Evolutionary conservation across 352 stramenopile genomes (phyloP), one percentile per base, ranked within the genome.

Genomic region (Blastocystis sp.): DNA sequence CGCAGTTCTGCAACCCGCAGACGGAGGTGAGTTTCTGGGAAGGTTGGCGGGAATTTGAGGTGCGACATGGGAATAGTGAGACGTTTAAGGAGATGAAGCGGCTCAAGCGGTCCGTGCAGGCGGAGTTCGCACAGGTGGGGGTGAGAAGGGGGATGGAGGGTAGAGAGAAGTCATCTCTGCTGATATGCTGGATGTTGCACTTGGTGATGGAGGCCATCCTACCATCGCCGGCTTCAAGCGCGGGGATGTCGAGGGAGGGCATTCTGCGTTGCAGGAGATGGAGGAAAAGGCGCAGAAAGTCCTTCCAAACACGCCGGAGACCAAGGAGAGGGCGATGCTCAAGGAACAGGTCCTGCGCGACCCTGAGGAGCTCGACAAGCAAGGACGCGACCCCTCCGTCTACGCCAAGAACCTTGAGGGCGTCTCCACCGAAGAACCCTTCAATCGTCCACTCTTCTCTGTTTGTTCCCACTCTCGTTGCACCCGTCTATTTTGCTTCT

Each of bases 11-110:
- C 51, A 95, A 98, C 88, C 96, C 96, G 1, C 90, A 94, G n/a
- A 90, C 91, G 34, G 90, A 97, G 84, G 91, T 95, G 1, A 91
- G 92, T 36, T 99, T 98, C 87, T 99, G 96, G 96, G 92, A 92
- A 40, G 87, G 92, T 14, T 99, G 96, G 96, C 90, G 95, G 87
- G 93, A 96, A 18, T 97, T 97, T 84, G 94, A 97, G 76, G 88
- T 90, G 44, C 51, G 29, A 4, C 81, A 98, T 87, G 97, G 97
- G 18, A 97, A 96, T 78, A 95, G 98, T 88, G 95, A 99, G 75
- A 98, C 95, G 16, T 99, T 98, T 89, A 88, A 96, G 24, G 96
- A 99, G 87, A 99, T 99, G 96, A 89, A 99, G 27, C 92, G 96
- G 11, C 93, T 98, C 67, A 98, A 99, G 88, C 92, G 95, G 42